phyloP scores from a whole-genome alignment of 2,329 filamentous ascomycete species.

The Fusarium sp. region DNA sequence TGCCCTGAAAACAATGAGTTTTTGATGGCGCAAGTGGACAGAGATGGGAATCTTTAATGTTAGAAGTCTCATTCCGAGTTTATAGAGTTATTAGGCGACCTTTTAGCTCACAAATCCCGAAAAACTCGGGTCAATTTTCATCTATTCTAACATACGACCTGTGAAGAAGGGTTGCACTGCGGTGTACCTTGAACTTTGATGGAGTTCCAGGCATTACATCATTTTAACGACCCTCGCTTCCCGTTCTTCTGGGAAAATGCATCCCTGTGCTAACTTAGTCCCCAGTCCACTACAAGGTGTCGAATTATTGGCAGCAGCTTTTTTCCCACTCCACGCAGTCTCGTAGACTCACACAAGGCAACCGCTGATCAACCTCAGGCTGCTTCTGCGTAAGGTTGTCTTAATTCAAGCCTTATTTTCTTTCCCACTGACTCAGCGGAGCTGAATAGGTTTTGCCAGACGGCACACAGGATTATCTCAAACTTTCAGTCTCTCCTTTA shows the following conservation, averaged over 20 bases:
- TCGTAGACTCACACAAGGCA: slow-evolving; percentile 23
- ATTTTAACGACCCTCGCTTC: slow-evolving; percentile 39
- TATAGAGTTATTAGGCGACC: background rate
- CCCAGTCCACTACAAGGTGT: slow-evolving; percentile 11
- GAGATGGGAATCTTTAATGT: background rate
- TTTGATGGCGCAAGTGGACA: background rate
- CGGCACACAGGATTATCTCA: background rate
- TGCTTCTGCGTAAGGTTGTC: background rate
- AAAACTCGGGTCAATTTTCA: background rate
- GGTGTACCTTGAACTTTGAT: slow-evolving; percentile 15
- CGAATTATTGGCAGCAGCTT: slow-evolving; percentile 37
- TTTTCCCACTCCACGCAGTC: slow-evolving; percentile 32
- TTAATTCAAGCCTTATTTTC: slow-evolving; percentile 19
- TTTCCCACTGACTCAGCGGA: slow-evolving; percentile 13
- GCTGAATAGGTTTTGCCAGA: background rate
- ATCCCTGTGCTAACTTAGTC: slow-evolving; percentile 35
- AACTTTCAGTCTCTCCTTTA: slow-evolving; percentile 2
- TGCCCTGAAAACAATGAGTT: background rate
- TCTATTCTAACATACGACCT: background rate
- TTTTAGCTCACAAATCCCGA: too few relatives aligned
- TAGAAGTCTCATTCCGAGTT: background rate
- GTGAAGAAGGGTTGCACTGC: background rate
- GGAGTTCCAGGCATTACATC: slow-evolving; percentile 45
- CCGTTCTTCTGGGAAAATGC: slow-evolving; percentile 39
- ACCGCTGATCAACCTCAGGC: slow-evolving; percentile 37